These are phyloP conservation scores for Mucor circinelloides DNA, from an alignment of 371 early-diverging fungal species.

Conservation along the genomic window DNA sequence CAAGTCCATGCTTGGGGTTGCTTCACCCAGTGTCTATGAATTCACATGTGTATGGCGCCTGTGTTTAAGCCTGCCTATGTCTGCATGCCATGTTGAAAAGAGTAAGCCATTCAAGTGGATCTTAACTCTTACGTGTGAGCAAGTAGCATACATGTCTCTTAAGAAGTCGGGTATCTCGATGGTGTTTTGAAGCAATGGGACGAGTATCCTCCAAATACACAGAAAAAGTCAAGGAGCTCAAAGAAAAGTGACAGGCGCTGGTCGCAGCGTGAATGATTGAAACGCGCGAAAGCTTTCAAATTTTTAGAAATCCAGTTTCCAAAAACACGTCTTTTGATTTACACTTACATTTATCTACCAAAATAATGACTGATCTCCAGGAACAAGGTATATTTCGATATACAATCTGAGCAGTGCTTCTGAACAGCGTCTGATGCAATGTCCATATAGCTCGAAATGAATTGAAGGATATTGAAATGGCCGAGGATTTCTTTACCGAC, in stretches of 20 bases:
- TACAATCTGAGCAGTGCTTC: background rate
- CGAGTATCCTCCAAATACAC: too few relatives aligned
- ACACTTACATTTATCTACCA: background rate
- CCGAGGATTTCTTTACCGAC: conserved; percentile 20
- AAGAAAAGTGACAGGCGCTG: background rate
- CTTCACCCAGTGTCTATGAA: too few relatives aligned
- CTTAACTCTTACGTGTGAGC: too few relatives aligned
- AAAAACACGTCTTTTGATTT: background rate
- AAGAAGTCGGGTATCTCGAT: too few relatives aligned
- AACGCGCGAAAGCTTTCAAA: background rate
- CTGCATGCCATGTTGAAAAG: too few relatives aligned
- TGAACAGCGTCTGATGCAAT: background rate
- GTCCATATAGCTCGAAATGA: conserved; percentile 3
- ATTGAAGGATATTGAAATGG: conserved; percentile 21
- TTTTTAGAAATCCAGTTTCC: background rate
- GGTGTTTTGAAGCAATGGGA: too few relatives aligned
- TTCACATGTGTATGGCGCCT: too few relatives aligned
- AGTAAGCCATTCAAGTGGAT: too few relatives aligned
- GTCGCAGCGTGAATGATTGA: background rate
- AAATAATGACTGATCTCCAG: conserved; percentile 1
- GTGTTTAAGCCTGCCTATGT: too few relatives aligned
- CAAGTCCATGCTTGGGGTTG: too few relatives aligned
- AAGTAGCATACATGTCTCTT: too few relatives aligned
- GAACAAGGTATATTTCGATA: background rate
- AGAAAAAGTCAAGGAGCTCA: too few relatives aligned